phyloP scores from a whole-genome alignment of 1,139 yeast genomes.

The Pichia cactophila region DNA sequence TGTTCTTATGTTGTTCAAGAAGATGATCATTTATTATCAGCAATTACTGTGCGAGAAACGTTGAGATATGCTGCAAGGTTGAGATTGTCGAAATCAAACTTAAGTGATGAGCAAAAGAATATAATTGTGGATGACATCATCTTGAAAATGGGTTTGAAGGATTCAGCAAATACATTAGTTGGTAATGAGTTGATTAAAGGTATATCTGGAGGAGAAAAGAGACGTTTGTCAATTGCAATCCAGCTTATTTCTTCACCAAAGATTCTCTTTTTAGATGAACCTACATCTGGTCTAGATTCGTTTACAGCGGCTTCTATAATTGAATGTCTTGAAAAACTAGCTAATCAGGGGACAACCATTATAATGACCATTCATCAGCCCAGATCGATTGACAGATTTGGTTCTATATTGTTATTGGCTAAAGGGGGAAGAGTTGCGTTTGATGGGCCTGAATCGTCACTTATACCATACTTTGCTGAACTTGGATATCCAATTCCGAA shows the following conservation, averaged over 20 bases:
- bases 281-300: constrained; percentile 82
- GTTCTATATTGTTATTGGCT: constrained; percentile 58
- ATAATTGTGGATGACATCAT: constrained; percentile 48
- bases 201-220: constrained; percentile 79
- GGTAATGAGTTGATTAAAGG: constrained; percentile 73
- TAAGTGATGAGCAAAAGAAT: constrained; percentile 30
- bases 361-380: constrained; percentile 85
- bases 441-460: constrained; percentile 45
- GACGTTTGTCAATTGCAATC: constrained; percentile 76
- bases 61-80: constrained; percentile 63
- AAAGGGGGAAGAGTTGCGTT: constrained; percentile 68
- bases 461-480: constrained; percentile 38
- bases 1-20: constrained; percentile 77
- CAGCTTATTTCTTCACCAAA: constrained; percentile 69
- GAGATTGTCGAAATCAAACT: constrained; percentile 39
- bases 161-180: constrained; percentile 69
- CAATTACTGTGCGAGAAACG: constrained; percentile 73
- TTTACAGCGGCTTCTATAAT: constrained; percentile 68
- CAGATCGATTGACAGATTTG: constrained; percentile 55
- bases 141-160: constrained; percentile 60
- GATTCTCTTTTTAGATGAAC: constrained; percentile 71
- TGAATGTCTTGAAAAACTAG: constrained; percentile 46
- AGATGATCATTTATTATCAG: constrained; percentile 62
- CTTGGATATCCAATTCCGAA: constrained; percentile 50
- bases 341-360: constrained; percentile 55